phyloP scores from a whole-genome alignment of 345 rosid species.

The Luvunga scandens region DNA sequence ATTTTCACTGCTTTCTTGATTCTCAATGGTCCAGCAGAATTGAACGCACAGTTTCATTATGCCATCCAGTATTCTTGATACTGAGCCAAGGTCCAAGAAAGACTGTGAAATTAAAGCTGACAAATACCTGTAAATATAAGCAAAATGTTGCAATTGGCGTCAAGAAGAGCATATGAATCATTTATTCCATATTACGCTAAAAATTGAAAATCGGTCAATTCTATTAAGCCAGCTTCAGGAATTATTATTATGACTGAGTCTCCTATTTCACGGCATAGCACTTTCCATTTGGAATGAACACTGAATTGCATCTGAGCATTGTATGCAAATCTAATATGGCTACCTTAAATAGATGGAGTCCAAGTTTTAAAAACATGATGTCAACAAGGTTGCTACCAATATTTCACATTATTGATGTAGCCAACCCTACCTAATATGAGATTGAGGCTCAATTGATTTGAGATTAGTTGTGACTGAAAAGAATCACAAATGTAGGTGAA shows the following conservation, averaged over 20 bases:
- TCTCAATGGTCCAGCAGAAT: slow-evolving; percentile 97
- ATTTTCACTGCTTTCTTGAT: slow-evolving; percentile 75
- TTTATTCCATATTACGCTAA: too few species aligned
- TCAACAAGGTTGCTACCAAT: background rate
- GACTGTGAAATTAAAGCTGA: slow-evolving; percentile 95
- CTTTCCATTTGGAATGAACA: background rate
- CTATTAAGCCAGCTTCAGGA: background rate
- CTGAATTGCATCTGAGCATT: background rate
- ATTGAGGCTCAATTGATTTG: background rate
- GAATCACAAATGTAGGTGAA: background rate
- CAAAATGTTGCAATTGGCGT: slow-evolving; percentile 2
- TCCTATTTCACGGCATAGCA: background rate
- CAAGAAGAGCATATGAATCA: background rate
- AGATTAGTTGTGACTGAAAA: background rate
- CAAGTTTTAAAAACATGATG: background rate
- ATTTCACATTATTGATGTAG: background rate
- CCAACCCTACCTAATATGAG: background rate
- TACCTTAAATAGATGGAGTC: background rate
- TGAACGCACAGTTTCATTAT: slow-evolving; percentile 95
- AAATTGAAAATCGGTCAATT: background rate
- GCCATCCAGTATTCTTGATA: slow-evolving; percentile 89
- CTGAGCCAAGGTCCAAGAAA: slow-evolving; percentile 93
- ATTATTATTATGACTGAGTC: background rate
- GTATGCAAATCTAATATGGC: background rate
- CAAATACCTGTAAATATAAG: slow-evolving; percentile 65